A percentile compares a stretch with the other conserved stretches of the same genome.
These are phyloP conservation scores for Tetradesmus lagerheimii DNA, from an alignment of 139 green algal species.

Conservation along the genomic window DNA sequence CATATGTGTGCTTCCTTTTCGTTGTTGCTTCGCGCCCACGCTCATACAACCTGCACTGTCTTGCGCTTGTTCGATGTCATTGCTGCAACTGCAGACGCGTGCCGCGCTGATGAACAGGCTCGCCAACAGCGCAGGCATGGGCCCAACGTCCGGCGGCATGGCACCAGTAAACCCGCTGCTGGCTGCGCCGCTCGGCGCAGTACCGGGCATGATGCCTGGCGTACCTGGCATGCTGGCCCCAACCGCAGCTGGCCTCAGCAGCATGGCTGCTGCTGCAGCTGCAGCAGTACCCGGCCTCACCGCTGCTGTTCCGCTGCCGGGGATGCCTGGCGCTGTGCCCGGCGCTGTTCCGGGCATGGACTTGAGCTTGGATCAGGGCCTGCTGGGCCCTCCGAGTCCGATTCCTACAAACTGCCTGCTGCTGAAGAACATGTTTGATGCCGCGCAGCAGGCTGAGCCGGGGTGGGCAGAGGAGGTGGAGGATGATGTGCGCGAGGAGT, in stretches of 20 bases:
- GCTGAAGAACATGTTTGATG: slow-evolving; percentile 97
- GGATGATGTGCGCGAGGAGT: slow-evolving; percentile 91
- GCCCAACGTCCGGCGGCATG: slow-evolving; percentile 12
- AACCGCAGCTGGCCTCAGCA: slow-evolving; percentile 25
- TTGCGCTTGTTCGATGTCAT: not conserved
- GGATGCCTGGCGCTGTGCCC: not conserved
- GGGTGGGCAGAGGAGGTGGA: slow-evolving; percentile 93
- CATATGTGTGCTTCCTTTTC: no score
- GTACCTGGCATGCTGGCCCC: not conserved
- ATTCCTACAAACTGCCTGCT: slow-evolving; percentile 94
- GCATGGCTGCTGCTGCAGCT: slow-evolving; percentile 4
- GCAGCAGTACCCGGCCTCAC: not conserved
- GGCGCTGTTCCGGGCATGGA: slow-evolving; percentile 43
- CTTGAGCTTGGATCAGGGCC: slow-evolving; percentile 72
- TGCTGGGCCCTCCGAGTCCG: slow-evolving; percentile 90
- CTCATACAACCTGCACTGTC: not conserved
- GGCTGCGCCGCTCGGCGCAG: not conserved
- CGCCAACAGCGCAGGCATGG: slow-evolving; percentile 74
- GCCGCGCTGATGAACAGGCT: slow-evolving; percentile 90
- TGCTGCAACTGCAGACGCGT: slow-evolving; percentile 55
- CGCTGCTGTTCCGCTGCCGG: not conserved
- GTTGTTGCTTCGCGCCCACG: no score
- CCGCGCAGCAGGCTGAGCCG: slow-evolving; percentile 76
- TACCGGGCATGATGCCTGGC: slow-evolving; percentile 13
- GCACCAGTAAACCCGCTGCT: slow-evolving; percentile 1